Evolutionary conservation across 192 early-diverging fungal species (phyloP), one percentile per base, ranked within the genome.

Genomic region (Coemansia sp.): DNA sequence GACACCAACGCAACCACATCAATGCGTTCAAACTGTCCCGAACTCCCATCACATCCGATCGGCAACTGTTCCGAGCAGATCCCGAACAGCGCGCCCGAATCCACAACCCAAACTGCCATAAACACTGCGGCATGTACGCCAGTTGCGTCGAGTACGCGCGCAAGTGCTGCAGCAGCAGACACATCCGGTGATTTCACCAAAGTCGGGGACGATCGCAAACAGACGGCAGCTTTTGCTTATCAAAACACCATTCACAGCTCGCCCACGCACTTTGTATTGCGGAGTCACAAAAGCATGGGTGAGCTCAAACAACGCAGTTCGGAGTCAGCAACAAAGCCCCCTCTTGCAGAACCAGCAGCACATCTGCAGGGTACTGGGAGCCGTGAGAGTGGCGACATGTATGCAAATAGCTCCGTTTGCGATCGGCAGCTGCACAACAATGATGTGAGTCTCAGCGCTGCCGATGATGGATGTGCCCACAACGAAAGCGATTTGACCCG

Each of bases 111-210:
- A 20, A 64, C 61, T 11, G 53, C 61, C 18, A 50, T 40, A 23
- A 55, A 54, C 52, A 62, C 66, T 17, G 59, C 66, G 11, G 66
- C 57, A 11, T 69, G 66, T 28, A 69, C 59, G 1, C 66, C 59
- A 11, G 54, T 56, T 5, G 55, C 58, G 7, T 16, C 45, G 3
- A 34, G 38, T 14, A 26, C 51, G 2, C 51, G 51, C 15, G 18
- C 12, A 3, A 28, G 21, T 26, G 39, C 14, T n/a, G 26, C 31
- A 5, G 23, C 38, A n/a, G n/a, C 15, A 32, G 26, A 11, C 39
- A 37, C 46, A 41, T 47, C n/a, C 26, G 46, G 37, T 31, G 18
- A 38, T 32, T 20, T 47, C 38, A 34, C 40, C 11, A 43, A 43
- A 10, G 53, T 41, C 12, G 32, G 42, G 7, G 36, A 42, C 42